These are phyloP conservation scores for Lachancea cidri DNA, from an alignment of 805 yeast genomes.

Conservation along the genomic window DNA sequence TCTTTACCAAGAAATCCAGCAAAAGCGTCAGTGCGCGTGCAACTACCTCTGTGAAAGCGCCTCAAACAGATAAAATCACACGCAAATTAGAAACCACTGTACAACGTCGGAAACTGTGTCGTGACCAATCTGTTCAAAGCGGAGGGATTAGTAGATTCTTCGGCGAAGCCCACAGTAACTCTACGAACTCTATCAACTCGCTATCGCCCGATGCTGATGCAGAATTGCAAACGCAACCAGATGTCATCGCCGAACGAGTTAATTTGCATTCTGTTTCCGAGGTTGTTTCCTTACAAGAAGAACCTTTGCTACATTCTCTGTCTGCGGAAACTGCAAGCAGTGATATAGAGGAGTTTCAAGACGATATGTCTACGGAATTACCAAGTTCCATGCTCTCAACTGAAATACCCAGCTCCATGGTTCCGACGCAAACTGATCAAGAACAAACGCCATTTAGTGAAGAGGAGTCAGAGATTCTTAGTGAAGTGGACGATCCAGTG, in stretches of 20 bases:
- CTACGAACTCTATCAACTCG: neutral
- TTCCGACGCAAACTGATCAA: conserved; percentile 3
- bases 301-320: no score
- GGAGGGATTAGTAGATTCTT: conserved; percentile 1
- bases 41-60: neutral
- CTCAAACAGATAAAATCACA: neutral
- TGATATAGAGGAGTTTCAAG: conserved; percentile 5
- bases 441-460: conserved; percentile 9
- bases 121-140: neutral
- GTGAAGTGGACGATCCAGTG: conserved; percentile 14
- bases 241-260: no score
- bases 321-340: no score
- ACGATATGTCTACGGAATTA: conserved; percentile 23
- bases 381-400: conserved; percentile 27
- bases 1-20: conserved; percentile 10
- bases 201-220: neutral
- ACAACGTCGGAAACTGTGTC: conserved; percentile 21
- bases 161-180: neutral
- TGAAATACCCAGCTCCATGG: conserved; percentile 5
- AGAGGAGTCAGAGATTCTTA: conserved; percentile 17
- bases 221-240: neutral
- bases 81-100: conserved; percentile 17
- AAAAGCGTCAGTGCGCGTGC: neutral
- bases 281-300: neutral
- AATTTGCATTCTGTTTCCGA: no score